A percentile compares a stretch with the other conserved stretches of the same genome.
Conservation (phyloP, 148 eudicot genomes). For the Rhododendron ferrugineum region DNA sequence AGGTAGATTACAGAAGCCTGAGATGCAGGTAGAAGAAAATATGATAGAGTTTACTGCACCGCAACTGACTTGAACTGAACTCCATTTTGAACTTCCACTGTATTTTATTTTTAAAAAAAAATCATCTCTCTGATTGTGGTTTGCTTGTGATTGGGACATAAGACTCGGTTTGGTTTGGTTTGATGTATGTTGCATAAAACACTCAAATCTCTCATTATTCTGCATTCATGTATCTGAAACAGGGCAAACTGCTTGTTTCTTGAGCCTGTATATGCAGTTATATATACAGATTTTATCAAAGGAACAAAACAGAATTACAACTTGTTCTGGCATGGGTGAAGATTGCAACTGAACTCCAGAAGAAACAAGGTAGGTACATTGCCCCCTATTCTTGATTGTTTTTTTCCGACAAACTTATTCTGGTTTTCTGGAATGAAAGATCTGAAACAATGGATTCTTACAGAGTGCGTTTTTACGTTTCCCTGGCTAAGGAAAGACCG, state of each 20-base stretch:
- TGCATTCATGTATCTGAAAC: background rate
- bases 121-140: background rate
- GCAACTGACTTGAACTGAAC: background rate
- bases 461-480: background rate
- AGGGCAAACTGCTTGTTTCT: background rate
- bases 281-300: background rate
- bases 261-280: background rate
- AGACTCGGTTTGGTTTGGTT: background rate
- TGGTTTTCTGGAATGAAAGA: background rate
- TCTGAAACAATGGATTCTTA: background rate
- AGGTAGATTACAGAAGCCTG: background rate
- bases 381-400: background rate
- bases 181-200: background rate
- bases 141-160: background rate
- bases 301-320: background rate
- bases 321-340: background rate
- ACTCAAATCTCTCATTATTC: background rate
- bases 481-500: background rate
- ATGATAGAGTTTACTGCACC: background rate
- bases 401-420: background rate
- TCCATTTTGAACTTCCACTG: background rate
- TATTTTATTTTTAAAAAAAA: background rate
- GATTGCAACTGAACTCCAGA: background rate
- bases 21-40: background rate
- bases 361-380: background rate